Conservation (phyloP, 2,329 filamentous ascomycete species). For the Paradendryphiella salina region DNA sequence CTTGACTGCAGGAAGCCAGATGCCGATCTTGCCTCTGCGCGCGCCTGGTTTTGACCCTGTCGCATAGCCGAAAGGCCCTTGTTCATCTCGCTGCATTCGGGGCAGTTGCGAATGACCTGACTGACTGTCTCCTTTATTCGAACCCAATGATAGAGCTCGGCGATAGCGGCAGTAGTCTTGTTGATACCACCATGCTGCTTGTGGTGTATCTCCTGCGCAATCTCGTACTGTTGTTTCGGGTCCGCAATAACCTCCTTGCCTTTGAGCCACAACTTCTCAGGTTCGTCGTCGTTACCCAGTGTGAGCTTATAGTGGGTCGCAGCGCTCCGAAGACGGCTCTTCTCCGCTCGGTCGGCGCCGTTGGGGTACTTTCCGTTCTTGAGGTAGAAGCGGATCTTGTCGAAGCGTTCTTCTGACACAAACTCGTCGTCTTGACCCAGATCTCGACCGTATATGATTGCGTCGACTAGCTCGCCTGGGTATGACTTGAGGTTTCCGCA, state of each 20-base stretch:
- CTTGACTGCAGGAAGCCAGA: slow-evolving; percentile 8
- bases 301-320: slow-evolving; percentile 92
- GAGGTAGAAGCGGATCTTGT: slow-evolving; percentile 97
- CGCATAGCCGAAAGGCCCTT: slow-evolving; percentile 39
- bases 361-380: slow-evolving; percentile 92
- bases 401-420: slow-evolving; percentile 93
- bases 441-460: slow-evolving; percentile 64
- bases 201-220: slow-evolving; percentile 76
- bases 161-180: slow-evolving; percentile 93
- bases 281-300: slow-evolving; percentile 50
- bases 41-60: slow-evolving; percentile 22
- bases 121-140: slow-evolving; percentile 97
- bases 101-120: slow-evolving; percentile 88
- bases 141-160: slow-evolving; percentile 95
- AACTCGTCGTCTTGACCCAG: slow-evolving; percentile 71
- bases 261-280: slow-evolving; percentile 82
- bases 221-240: slow-evolving; percentile 85
- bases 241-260: slow-evolving; percentile 96
- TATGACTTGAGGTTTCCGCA: slow-evolving; percentile 56
- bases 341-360: slow-evolving; percentile 91
- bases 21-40: slow-evolving; percentile 13
- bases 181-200: slow-evolving; percentile 89
- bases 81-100: slow-evolving; percentile 76
- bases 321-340: slow-evolving; percentile 88
- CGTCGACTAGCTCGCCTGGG: slow-evolving; percentile 53